These are phyloP conservation scores for Penicillium digitatum DNA, from an alignment of 2,329 filamentous ascomycete species.

Conservation along the genomic window DNA sequence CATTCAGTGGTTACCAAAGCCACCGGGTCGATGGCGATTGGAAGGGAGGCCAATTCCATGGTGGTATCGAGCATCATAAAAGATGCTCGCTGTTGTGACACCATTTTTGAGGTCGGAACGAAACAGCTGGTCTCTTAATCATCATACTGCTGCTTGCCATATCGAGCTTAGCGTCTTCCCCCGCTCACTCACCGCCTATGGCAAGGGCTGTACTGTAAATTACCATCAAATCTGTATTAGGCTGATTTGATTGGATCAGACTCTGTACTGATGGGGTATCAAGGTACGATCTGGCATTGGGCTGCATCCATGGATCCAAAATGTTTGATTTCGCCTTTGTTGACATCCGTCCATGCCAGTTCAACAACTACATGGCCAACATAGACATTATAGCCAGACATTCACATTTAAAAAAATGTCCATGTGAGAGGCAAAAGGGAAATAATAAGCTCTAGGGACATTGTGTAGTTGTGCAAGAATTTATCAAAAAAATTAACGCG, in stretches of 20 bases:
- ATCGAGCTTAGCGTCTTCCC: constrained; percentile 26
- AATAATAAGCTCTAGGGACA: not conserved
- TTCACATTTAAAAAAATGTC: not conserved
- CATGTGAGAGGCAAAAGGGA: not conserved
- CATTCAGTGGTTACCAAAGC: constrained; percentile 97
- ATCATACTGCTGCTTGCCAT: constrained; percentile 24
- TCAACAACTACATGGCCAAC: not conserved
- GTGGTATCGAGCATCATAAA: constrained; percentile 24
- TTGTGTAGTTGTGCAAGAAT: not conserved
- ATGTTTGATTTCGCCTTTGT: constrained; percentile 4
- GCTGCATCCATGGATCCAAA: constrained; percentile 5
- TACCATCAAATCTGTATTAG: constrained; percentile 8
- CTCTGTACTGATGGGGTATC: not conserved
- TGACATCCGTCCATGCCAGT: not conserved
- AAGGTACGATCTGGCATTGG: not conserved
- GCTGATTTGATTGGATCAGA: not conserved
- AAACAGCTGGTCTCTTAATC: constrained; percentile 27
- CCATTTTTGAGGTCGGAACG: constrained; percentile 19
- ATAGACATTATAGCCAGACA: not conserved
- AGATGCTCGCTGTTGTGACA: constrained; percentile 24
- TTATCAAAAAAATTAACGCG: not conserved
- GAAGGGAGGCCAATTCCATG: constrained; percentile 46
- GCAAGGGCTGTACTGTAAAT: constrained; percentile 13
- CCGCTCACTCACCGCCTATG: constrained; percentile 24
- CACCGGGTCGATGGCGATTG: constrained; percentile 84